Base-by-base conservation (phyloP, 768 basidiomycete genomes). In the Pisolithus microcarpus region DNA sequence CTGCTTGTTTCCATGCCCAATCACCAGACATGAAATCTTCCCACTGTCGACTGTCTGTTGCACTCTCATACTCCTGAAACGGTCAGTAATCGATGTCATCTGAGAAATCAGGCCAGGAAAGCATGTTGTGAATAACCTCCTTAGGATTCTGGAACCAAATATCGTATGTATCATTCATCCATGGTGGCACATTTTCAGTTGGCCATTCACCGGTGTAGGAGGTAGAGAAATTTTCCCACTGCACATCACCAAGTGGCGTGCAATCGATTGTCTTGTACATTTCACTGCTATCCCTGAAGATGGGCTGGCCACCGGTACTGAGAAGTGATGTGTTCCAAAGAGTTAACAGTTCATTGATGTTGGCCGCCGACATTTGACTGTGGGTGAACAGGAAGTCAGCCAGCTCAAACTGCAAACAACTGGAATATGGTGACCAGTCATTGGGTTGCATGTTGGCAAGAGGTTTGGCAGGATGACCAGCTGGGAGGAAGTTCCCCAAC, bases 131-230 rank as follows among this genome's bases (percentile, higher is more conserved):
- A 24, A 57, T 50, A 16, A 60, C 53, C 10, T 43, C 34, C 7
- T 47, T 52, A 0, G 60, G 61, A 38, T 60, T 51, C 19, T 60
- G 54, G 48, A 55, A 67, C 61, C 62, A 66, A 30, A 67, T 57
- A 37, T 65, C 58, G 38, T 58, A 67, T 5, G 46, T 51, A 13
- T 55, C 46, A 0, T 50, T 53, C 58, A 63, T 69, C 67, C 65
- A 68, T 13, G 56, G 46, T 8, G 61, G 62, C 2, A 52, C 45
- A 18, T 57, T 52, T 1, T 44, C 42, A 6, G 46, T 39, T 2
- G 63, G 55, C 11, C 47, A 19, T 18, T 58, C 46, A 34, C 63
- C 56, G 11, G 38, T 39, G 50, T 62, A 65, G 9, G 37, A 9
- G 1, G 54, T 48, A 0, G 43, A 39, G 23, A 67, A 62, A 16